Conservation (phyloP, 345 rosid genomes). For the Melastoma malabathricum region DNA sequence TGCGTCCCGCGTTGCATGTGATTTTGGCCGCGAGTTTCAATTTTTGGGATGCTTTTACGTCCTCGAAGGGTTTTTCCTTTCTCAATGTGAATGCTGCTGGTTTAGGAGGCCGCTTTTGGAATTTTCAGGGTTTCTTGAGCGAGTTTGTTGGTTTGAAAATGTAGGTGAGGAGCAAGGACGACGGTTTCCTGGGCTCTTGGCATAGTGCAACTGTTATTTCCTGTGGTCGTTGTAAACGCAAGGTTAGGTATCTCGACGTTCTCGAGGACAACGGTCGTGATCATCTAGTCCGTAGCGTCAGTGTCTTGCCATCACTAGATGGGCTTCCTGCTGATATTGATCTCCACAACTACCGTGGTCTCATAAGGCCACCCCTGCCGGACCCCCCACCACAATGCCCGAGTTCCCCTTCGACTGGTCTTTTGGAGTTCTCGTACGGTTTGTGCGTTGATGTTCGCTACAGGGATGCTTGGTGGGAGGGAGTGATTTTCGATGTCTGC, state of each 20-base stretch:
- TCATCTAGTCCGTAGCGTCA: conserved; percentile 23
- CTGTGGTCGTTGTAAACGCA: conserved; percentile 5
- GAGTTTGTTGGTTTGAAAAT: no score
- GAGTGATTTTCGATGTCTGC: conserved; percentile 52
- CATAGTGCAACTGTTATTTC: conserved; percentile 36
- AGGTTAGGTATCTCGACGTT: conserved; percentile 40
- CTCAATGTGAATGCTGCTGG: no score
- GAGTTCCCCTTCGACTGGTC: conserved; percentile 10
- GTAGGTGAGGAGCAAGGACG: conserved; percentile 60
- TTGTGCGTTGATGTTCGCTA: conserved; percentile 47
- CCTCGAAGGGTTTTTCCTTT: no score
- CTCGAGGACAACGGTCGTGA: conserved; percentile 29
- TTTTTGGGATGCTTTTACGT: no score
- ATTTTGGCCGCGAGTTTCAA: no score
- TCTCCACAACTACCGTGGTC: conserved; percentile 18
- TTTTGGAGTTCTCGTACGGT: conserved; percentile 30
- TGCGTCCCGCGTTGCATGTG: no score
- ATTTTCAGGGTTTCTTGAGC: no score
- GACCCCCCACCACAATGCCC: conserved; percentile 24
- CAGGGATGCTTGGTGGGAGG: conserved; percentile 82
- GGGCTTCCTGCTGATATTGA: conserved; percentile 10
- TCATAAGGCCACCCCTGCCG: conserved; percentile 58
- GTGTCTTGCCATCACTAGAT: conserved; percentile 25
- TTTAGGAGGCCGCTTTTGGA: no score
- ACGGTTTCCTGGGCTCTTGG: conserved; percentile 84